A percentile compares a stretch with the other conserved stretches of the same genome.
Evolutionary conservation across 768 basidiomycete genomes (phyloP).

Genomic region (Boletus patriciae): DNA sequence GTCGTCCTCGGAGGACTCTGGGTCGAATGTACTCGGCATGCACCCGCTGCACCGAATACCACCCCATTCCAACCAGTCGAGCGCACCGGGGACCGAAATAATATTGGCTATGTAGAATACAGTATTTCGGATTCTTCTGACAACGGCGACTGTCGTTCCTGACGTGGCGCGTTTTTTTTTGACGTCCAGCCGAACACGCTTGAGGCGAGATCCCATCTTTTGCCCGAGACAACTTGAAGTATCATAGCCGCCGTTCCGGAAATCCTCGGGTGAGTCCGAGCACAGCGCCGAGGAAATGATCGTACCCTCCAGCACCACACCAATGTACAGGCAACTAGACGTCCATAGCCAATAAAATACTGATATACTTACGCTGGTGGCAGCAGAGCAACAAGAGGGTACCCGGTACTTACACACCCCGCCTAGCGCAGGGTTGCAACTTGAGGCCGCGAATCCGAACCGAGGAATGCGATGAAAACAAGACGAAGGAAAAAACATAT

Average conservation of each 20-base stretch:
- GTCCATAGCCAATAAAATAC: constrained; percentile 29
- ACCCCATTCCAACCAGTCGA: background rate
- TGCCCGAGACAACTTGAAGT: background rate
- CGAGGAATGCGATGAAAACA: constrained; percentile 25
- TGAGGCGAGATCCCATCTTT: constrained; percentile 20
- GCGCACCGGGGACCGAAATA: background rate
- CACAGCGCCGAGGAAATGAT: background rate
- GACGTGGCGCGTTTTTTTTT: constrained; percentile 23
- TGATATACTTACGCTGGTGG: constrained; percentile 38
- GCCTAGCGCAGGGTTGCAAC: constrained; percentile 29
- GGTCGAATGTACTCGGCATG: background rate
- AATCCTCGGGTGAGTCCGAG: too few species aligned
- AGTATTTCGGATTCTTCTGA: background rate
- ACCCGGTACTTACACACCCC: constrained; percentile 37
- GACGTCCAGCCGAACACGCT: constrained; percentile 13
- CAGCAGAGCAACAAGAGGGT: constrained; percentile 28
- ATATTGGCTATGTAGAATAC: background rate
- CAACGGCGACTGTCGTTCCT: constrained; percentile 14
- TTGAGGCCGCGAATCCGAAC: constrained; percentile 27
- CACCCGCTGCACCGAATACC: background rate
- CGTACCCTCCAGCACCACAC: constrained; percentile 8
- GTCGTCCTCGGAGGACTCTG: background rate
- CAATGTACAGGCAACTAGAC: constrained; percentile 5
- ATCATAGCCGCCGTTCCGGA: background rate
- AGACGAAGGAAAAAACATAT: constrained; percentile 31